Evolutionary conservation across 2,329 filamentous ascomycete species (phyloP).

Genomic region (Cytospora piceae): DNA sequence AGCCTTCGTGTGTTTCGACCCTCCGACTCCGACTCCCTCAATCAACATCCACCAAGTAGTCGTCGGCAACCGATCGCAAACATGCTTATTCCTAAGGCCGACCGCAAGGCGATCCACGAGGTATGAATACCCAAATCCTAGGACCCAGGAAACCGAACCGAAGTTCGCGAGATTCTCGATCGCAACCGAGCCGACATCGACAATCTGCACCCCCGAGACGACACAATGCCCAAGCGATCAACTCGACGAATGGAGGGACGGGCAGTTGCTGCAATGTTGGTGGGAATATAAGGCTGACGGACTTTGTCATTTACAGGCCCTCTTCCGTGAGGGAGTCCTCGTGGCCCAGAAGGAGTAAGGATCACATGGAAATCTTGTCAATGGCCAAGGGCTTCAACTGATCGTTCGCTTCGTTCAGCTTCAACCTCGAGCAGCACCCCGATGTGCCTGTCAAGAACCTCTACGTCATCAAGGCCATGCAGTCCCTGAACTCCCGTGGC

Average conservation of each 20-base stretch:
- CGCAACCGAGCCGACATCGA: constrained; percentile 23
- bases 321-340: constrained; percentile 92
- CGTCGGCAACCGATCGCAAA: constrained; percentile 58
- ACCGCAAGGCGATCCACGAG: constrained; percentile 99
- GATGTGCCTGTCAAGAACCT: constrained; percentile 99
- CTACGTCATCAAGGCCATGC: constrained; percentile 97
- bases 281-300: constrained; percentile 34
- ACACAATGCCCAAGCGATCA: constrained; percentile 16
- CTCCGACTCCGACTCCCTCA: constrained; percentile 44
- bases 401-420: constrained; percentile 46
- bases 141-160: constrained; percentile 7
- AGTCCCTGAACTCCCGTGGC: constrained; percentile 97
- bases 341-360: constrained; percentile 89
- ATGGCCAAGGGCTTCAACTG: constrained; percentile 14
- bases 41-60: constrained; percentile 51
- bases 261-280: neutral
- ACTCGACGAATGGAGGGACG: constrained; percentile 8
- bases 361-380: constrained; percentile 16
- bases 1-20: constrained; percentile 30
- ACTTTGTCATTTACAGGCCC: constrained; percentile 49
- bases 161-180: constrained; percentile 24
- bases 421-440: constrained; percentile 94
- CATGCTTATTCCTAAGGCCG: constrained; percentile 99
- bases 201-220: constrained; percentile 3
- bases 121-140: constrained; percentile 40